A percentile compares a stretch with the other conserved stretches of the same genome.
Evolutionary conservation across 2,329 filamentous ascomycete genomes (phyloP).

Genomic region (Neoarthrinium moseri): DNA sequence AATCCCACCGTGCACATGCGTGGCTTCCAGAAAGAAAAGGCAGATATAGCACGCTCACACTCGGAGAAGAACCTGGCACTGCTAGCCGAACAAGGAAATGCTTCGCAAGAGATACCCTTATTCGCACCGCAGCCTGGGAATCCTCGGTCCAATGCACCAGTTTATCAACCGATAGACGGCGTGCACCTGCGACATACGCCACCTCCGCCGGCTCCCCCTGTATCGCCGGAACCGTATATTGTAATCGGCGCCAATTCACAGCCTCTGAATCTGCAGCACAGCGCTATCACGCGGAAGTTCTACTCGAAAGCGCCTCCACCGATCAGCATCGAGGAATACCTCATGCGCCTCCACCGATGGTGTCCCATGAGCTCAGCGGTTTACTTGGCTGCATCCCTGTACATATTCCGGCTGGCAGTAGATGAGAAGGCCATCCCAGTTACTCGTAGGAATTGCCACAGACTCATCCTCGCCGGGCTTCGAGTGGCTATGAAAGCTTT

Average conservation of each 20-base stretch:
- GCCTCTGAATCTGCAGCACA: slow-evolving; percentile 74
- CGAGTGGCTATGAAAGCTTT: slow-evolving; percentile 90
- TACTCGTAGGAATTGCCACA: slow-evolving; percentile 81
- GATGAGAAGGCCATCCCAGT: slow-evolving; percentile 77
- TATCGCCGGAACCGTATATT: slow-evolving; percentile 50
- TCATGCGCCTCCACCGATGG: slow-evolving; percentile 82
- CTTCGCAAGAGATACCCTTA: slow-evolving; percentile 11
- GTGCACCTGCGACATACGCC: slow-evolving; percentile 45
- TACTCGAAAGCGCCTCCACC: slow-evolving; percentile 85
- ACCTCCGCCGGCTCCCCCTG: slow-evolving; percentile 24
- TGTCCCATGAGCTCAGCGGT: slow-evolving; percentile 94
- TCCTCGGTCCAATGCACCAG: slow-evolving; percentile 15
- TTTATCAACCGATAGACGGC: slow-evolving; percentile 47
- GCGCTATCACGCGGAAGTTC: slow-evolving; percentile 87
- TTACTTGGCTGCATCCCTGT: slow-evolving; percentile 84
- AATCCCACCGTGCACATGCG: slow-evolving; percentile 63
- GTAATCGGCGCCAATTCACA: slow-evolving; percentile 69
- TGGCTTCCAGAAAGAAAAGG: slow-evolving; percentile 62
- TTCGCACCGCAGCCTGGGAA: slow-evolving; percentile 25
- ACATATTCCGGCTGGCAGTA: slow-evolving; percentile 80
- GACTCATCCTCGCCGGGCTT: slow-evolving; percentile 79
- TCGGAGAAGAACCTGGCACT: slow-evolving; percentile 53
- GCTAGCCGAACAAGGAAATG: slow-evolving; percentile 40
- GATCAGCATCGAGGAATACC: slow-evolving; percentile 80
- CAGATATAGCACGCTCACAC: slow-evolving; percentile 56